Conservation (phyloP, 1,284 basidiomycete genomes). For the Ustilago tritici region DNA sequence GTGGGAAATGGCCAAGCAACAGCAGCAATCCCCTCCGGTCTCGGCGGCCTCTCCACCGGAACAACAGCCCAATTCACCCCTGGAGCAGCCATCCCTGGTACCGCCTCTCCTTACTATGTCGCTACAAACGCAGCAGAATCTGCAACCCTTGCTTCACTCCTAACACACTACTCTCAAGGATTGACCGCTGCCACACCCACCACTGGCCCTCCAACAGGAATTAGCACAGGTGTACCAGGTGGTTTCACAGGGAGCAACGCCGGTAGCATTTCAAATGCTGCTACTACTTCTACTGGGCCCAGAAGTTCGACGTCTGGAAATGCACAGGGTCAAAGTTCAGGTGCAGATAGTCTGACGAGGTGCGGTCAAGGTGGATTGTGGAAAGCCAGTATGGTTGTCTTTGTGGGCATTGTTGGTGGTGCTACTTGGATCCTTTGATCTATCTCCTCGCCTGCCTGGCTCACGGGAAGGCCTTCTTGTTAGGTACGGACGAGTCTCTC, state of each 20-base stretch:
- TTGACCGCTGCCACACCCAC: constrained; percentile 38
- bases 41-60: constrained; percentile 36
- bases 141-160: constrained; percentile 27
- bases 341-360: not conserved
- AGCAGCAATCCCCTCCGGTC: constrained; percentile 31
- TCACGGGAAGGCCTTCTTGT: too few species aligned
- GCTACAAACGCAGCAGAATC: constrained; percentile 40
- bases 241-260: constrained; percentile 39
- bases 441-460: too few species aligned
- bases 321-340: not conserved
- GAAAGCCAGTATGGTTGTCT: not conserved
- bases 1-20: constrained; percentile 39
- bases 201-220: constrained; percentile 35
- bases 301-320: not conserved
- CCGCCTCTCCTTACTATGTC: constrained; percentile 30
- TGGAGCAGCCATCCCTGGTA: constrained; percentile 17
- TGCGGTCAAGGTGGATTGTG: not conserved
- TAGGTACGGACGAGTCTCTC: too few species aligned
- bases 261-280: constrained; percentile 33
- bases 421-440: constrained; percentile 15
- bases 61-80: constrained; percentile 26
- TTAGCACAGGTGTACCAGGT: constrained; percentile 34
- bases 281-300: constrained; percentile 42
- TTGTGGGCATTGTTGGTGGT: constrained; percentile 15
- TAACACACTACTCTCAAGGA: constrained; percentile 47